Conservation (phyloP, 2,329 filamentous ascomycete species). For the Colletotrichum costaricense region DNA sequence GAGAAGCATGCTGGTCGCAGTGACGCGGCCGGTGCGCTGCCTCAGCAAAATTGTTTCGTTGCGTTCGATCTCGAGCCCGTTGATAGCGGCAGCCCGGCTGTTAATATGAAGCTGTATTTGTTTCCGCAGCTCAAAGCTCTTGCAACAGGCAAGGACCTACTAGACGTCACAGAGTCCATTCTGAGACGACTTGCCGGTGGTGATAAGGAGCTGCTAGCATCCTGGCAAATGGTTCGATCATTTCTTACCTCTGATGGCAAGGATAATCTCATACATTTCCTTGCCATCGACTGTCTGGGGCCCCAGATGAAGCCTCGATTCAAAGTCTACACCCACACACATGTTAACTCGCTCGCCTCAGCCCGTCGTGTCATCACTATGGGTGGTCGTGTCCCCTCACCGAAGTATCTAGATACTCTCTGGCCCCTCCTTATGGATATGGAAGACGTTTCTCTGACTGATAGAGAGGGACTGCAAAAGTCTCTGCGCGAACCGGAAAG, state of each 20-base stretch:
- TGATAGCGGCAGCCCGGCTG: not conserved
- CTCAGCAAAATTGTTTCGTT: conserved; percentile 2
- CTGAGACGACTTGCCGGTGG: not conserved
- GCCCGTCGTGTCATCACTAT: not conserved
- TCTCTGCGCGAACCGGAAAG: not conserved
- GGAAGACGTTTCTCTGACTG: not conserved
- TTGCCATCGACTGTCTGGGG: conserved; percentile 24
- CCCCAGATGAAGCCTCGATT: not conserved
- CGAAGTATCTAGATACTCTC: not conserved
- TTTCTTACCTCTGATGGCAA: not conserved
- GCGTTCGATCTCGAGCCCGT: conserved; percentile 16
- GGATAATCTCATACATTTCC: not conserved
- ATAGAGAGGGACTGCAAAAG: not conserved
- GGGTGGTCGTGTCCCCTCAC: not conserved
- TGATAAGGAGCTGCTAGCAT: not conserved
- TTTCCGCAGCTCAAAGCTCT: conserved; percentile 21
- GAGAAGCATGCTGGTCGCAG: not conserved
- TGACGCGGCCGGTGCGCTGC: not conserved
- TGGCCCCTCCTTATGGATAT: not conserved
- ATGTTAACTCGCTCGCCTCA: not conserved
- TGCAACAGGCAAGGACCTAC: not conserved
- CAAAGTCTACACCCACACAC: not conserved
- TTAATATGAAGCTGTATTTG: conserved; percentile 14
- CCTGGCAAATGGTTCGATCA: not conserved
- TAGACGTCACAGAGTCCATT: not conserved